Percentiles rank a stretch among this genome's conserved stretches.
These are phyloP conservation scores for Cutaneotrichosporon sp. DNA, from an alignment of 1,284 basidiomycete genomes.

Conservation along the genomic window DNA sequence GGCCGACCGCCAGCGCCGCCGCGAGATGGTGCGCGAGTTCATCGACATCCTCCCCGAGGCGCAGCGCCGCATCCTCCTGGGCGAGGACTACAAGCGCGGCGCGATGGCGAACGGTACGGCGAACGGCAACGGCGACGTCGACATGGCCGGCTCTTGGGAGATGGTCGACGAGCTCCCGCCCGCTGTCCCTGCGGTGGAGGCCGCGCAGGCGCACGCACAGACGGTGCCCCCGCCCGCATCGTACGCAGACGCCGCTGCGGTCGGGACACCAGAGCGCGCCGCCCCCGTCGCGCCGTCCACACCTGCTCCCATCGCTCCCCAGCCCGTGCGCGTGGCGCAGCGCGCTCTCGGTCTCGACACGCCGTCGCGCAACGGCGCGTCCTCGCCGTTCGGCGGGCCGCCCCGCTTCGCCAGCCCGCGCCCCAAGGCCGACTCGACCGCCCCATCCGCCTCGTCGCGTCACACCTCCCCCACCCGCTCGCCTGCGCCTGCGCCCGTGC, in stretches of 20 bases:
- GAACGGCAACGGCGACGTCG: conserved; percentile 25
- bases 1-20: conserved; percentile 57
- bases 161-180: conserved; percentile 6
- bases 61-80: conserved; percentile 50
- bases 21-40: conserved; percentile 68
- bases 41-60: conserved; percentile 63
- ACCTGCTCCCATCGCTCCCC: conserved; percentile 14
- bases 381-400: conserved; percentile 45
- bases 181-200: not conserved
- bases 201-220: conserved; percentile 7
- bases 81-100: conserved; percentile 13
- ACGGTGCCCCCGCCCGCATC: conserved; percentile 5
- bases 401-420: conserved; percentile 36
- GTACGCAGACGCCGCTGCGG: not conserved
- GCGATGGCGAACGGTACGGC: conserved; percentile 20
- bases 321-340: conserved; percentile 23
- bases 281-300: conserved; percentile 13
- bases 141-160: conserved; percentile 25
- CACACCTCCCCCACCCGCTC: conserved; percentile 1
- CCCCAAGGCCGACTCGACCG: conserved; percentile 10
- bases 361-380: conserved; percentile 17
- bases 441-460: conserved; percentile 20
- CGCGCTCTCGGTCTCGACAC: conserved; percentile 17
- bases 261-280: not conserved
- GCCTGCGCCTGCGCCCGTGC: not conserved